Evolutionary conservation across 139 green algal species (phyloP).

Genomic region (Tetraselmis chui): DNA sequence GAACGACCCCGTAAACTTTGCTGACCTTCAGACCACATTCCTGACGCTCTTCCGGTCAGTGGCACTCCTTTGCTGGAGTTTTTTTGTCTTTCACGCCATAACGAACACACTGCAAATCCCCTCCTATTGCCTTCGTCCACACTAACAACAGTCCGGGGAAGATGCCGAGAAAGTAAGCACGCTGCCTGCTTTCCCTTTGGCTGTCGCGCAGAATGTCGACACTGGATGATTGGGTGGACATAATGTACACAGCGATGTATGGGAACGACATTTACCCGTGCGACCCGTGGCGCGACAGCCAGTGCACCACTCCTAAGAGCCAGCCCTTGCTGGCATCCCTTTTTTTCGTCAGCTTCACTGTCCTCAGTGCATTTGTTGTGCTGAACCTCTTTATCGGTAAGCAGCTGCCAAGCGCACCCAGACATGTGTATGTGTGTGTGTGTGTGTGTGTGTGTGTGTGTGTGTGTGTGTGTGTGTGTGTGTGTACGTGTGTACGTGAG

Average conservation of each 20-base stretch:
- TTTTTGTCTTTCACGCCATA: too few species aligned
- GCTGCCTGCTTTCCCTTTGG: not conserved
- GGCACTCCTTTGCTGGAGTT: too few species aligned
- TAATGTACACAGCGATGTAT: conserved; percentile 4
- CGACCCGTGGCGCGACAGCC: not conserved
- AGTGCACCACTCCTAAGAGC: not conserved
- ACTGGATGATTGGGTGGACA: not conserved
- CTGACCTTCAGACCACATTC: not conserved
- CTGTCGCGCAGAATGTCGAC: not conserved
- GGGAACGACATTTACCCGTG: not conserved
- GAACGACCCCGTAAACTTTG: not conserved
- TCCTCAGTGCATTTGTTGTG: conserved; percentile 1
- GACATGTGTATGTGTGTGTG: too few species aligned
- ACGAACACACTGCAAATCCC: too few species aligned
- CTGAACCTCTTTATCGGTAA: conserved; percentile 1
- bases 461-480: too few species aligned
- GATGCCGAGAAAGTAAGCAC: not conserved
- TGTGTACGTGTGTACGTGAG: too few species aligned
- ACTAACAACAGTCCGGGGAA: too few species aligned
- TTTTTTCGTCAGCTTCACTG: conserved; percentile 2
- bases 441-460: too few species aligned
- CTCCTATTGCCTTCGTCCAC: too few species aligned
- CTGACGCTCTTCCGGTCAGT: not conserved
- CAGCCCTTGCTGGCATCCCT: not conserved
- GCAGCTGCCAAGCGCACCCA: too few species aligned